Evolutionary conservation across 129 eudicot species (phyloP), one percentile per base, ranked within the genome.

Genomic region (Helichrysum umbraculigerum): DNA sequence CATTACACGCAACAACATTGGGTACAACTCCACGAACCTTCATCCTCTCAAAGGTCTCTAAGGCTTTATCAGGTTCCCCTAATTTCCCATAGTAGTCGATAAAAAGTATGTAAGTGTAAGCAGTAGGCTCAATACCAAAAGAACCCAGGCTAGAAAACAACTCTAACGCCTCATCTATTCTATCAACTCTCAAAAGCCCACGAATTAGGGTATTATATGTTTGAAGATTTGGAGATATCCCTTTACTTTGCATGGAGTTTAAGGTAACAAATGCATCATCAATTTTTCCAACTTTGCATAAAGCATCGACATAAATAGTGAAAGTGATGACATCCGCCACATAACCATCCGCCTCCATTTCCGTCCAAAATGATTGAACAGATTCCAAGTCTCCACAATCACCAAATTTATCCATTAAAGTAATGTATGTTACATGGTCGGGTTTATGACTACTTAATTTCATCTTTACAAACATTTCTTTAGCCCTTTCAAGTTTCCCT

Each of bases 331-430:
- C 97, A 83, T 94, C 99, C 0, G 87, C 83, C 57, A 35, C 81
- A 83, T 89, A 88, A 75, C 99, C 99, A 81, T 91, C 99, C 19
- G 81, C 86, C 83, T 87, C 96, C 99, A 94, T 94, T 71, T 84
- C 84, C 25, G 66, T 22, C 93, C 90, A 91, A 81, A 91, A 82
- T 35, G 89, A 85, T 47, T 79, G 85, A 58, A 94, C 90, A 5
- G 92, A 65, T 1, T 87, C 90, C 71, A 94, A 77, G 44, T 94
- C 99, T 5, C 92, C 93, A 58, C 62, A 59, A 64, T 94, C 97
- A 75, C 96, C 88, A 22, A 89, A 87, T 69, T 87, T 91, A 70
- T 91, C 96, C 87, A 94, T 63, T 72, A 94, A 82, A n/a, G 99
- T 94, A 50, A 91, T 83, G 82, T 94, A 94, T 70, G 94, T 94